phyloP scores from a whole-genome alignment of 169 alveolate genomes.

The Miamiensis avidus region DNA sequence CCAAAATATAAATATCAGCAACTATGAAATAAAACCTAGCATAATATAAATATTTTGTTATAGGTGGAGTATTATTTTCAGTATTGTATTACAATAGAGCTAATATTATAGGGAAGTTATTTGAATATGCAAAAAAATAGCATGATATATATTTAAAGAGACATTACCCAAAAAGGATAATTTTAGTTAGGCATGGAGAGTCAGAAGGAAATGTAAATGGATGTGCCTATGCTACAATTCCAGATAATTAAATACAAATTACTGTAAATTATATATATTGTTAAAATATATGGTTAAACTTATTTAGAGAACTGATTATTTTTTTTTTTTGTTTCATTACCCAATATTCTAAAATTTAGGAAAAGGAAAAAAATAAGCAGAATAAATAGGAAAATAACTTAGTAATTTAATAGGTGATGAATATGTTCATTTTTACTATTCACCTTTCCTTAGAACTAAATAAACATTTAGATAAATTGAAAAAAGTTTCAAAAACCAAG shows the following conservation, averaged over 20 bases:
- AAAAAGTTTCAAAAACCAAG: too few species aligned
- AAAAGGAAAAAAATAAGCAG: background rate
- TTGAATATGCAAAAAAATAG: background rate
- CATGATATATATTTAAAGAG: background rate
- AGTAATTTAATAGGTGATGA: background rate
- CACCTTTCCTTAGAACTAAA: background rate
- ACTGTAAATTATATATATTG: too few species aligned
- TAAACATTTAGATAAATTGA: background rate
- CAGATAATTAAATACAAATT: background rate
- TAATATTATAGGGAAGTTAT: background rate
- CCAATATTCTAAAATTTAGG: background rate
- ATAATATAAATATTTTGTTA: background rate
- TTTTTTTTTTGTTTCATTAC: too few species aligned
- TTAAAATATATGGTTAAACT: too few species aligned
- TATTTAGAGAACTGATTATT: too few species aligned
- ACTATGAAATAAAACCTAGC: background rate
- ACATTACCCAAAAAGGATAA: background rate
- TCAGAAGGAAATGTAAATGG: background rate
- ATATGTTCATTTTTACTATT: background rate
- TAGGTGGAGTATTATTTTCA: background rate
- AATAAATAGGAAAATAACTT: background rate
- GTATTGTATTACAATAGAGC: background rate
- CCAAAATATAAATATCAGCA: background rate
- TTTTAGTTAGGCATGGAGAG: background rate
- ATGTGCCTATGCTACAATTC: background rate